Base-by-base conservation (phyloP, 306 rosid species). In the Amphicarpaea edgeworthii region DNA sequence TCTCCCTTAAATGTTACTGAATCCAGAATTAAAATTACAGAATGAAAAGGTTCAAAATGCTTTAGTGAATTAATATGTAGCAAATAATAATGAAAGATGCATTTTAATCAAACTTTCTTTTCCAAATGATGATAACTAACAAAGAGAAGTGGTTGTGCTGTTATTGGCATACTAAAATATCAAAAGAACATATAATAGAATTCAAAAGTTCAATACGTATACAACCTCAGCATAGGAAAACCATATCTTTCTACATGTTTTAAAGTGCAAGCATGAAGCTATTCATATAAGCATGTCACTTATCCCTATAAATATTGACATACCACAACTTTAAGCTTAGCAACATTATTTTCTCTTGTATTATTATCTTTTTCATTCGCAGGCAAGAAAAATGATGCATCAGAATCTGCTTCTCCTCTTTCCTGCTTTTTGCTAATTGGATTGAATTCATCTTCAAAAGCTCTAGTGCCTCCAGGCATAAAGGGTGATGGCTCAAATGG, bases 321-420 rank as follows among this genome's bases (percentile, higher is more conserved):
- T 92, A 94, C 98, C 98, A 94, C 98, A 81, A 94, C 98, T 94
- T 90, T 94, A 78, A 94, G 89, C 83, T 92, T 95, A 12, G 98
- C 98, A 34, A 90, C 97, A 37, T 87, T 94, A 70, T 84, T 92
- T 86, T 95, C 98, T 85, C 86, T 86, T 11, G 89, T 45, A 61
- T 43, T 77, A 67, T 20, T 88, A 83, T 94, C 98, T 73, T 83
- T 92, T 71, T 88, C 98, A 77, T 63, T 83, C 32, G 62, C 76
- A 37, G 88, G 86, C 54, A 90, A 77, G 53, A 79, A 76, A 76
- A 82, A 53, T 55, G 88, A 79, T 12, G 86, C 71, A 81, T 87
- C 97, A 74, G 73, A 70, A 62, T 88, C 90, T 46, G 86, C 72
- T 73, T 84, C 90, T 57, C 72, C 87, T 63, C 86, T 81, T 79